These are phyloP conservation scores for Russula sp. DNA, from an alignment of 768 basidiomycete genomes.

Conservation along the genomic window DNA sequence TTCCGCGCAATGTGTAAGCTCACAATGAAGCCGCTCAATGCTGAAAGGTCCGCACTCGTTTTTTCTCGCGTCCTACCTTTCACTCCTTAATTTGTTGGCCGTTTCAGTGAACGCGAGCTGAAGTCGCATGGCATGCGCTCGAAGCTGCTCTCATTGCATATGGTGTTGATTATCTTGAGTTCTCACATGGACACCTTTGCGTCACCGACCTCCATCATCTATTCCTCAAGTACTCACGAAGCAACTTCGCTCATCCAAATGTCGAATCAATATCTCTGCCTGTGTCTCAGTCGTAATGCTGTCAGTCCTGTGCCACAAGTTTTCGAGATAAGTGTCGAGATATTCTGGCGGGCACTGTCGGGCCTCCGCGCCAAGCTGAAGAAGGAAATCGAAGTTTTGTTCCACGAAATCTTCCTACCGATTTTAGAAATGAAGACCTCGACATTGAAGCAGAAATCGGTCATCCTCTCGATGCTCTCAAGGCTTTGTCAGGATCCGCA, in stretches of 20 bases:
- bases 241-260: conserved; percentile 89
- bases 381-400: conserved; percentile 99
- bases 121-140: conserved; percentile 98
- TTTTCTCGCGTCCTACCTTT: neutral
- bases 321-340: conserved; percentile 96
- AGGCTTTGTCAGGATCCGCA: conserved; percentile 94
- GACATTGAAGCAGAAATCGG: conserved; percentile 89
- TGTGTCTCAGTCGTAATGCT: conserved; percentile 89
- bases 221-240: conserved; percentile 84
- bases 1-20: conserved; percentile 96
- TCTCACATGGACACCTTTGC: conserved; percentile 88
- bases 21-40: conserved; percentile 94
- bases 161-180: conserved; percentile 87
- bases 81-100: conserved; percentile 20
- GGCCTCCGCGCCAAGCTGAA: conserved; percentile 95
- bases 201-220: conserved; percentile 83
- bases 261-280: conserved; percentile 91
- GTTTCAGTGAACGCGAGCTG: conserved; percentile 80
- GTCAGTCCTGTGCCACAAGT: conserved; percentile 94
- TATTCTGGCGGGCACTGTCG: conserved; percentile 94
- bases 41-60: conserved; percentile 64
- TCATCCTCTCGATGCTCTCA: conserved; percentile 83
- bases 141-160: conserved; percentile 88
- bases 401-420: conserved; percentile 98
- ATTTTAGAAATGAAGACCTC: conserved; percentile 98